A percentile compares a stretch with the other conserved stretches of the same genome.
phyloP scores from a whole-genome alignment of 2,329 filamentous ascomycete genomes.

The Fusarium equiseti region DNA sequence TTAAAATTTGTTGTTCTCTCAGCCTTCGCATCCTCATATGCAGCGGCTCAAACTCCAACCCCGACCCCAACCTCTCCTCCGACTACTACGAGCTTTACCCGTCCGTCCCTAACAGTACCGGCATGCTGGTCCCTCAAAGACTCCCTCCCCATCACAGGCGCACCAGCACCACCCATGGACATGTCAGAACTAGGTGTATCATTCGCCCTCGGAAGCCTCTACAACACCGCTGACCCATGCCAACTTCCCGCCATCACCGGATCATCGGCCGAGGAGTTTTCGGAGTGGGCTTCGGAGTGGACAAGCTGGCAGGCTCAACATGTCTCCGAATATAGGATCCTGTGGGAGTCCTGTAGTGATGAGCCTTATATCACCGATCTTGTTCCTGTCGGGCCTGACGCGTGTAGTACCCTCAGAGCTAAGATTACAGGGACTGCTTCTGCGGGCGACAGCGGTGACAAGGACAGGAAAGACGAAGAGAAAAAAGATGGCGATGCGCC shows the following conservation, averaged over 20 bases:
- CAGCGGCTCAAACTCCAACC: not conserved
- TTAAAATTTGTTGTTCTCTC: not conserved
- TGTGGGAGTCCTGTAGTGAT: constrained; percentile 6
- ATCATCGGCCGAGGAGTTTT: not conserved
- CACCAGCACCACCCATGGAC: not conserved
- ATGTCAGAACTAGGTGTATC: constrained; percentile 9
- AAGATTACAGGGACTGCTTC: constrained; percentile 5
- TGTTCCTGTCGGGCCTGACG: constrained; percentile 5
- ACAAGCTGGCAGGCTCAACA: constrained; percentile 10
- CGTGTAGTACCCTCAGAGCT: constrained; percentile 13
- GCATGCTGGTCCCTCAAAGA: not conserved
- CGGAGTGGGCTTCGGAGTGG: constrained; percentile 4
- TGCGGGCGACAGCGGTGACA: too few species aligned
- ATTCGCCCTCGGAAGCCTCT: constrained; percentile 10
- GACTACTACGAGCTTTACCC: not conserved
- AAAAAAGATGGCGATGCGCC: not conserved
- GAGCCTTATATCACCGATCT: constrained; percentile 2
- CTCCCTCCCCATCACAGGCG: not conserved
- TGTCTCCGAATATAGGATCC: not conserved
- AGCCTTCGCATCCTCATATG: not conserved
- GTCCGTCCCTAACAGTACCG: not conserved
- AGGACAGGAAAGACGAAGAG: not conserved
- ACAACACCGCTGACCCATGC: not conserved
- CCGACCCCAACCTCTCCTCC: not conserved
- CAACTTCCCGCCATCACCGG: constrained; percentile 1